Conservation (phyloP, 129 eudicot species). For the Lactuca saligna region DNA sequence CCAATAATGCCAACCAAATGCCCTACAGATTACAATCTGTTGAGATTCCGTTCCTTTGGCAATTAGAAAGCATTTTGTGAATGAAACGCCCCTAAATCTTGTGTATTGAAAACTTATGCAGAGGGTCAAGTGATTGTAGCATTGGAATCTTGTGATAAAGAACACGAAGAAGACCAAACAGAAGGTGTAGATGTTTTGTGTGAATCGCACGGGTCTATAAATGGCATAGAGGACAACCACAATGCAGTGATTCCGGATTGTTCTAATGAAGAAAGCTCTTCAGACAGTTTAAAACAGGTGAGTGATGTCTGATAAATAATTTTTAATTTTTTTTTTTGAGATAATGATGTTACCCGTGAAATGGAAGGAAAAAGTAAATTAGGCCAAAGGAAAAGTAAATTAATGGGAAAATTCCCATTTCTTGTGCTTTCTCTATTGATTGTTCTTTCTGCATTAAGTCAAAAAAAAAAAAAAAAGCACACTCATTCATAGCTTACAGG, state of each 20-base stretch:
- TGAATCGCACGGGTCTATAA: conserved; percentile 34
- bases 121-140: conserved; percentile 34
- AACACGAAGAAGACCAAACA: conserved; percentile 37
- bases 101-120: conserved; percentile 22
- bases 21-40: not conserved
- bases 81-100: not conserved
- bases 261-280: conserved; percentile 30
- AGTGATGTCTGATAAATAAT: not conserved
- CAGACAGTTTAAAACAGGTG: conserved; percentile 34
- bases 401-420: no score
- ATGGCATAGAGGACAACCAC: conserved; percentile 18
- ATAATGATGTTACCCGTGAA: not conserved
- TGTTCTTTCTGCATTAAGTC: no score
- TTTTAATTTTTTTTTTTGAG: no score
- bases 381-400: no score
- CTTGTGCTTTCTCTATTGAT: no score
- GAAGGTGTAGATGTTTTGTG: conserved; percentile 23
- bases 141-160: conserved; percentile 15
- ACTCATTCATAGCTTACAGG: no score
- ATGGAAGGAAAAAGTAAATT: no score
- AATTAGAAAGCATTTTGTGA: not conserved
- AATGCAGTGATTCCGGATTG: conserved; percentile 20
- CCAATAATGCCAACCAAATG: not conserved
- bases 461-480: no score
- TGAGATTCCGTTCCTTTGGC: no score